Evolutionary conservation across 139 green algal genomes (phyloP), one percentile per base, ranked within the genome.

Genomic region (Volvox africanus): DNA sequence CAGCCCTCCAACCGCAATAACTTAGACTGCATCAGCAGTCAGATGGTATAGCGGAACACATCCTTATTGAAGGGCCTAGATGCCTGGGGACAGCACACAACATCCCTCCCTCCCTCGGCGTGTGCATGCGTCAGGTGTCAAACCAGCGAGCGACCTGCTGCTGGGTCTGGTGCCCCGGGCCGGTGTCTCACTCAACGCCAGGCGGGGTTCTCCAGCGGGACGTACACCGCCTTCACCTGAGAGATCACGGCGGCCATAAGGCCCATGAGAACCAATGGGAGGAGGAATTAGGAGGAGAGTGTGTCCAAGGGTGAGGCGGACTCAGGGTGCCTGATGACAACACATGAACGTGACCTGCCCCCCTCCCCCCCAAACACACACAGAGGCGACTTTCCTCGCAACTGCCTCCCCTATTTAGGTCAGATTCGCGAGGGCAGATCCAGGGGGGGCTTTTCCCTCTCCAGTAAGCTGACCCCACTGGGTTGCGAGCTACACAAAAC

Each of bases 161-260:
- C n/a, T n/a, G 65, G 65, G 65, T 73, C 65, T 30, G 65, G 2
- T 28, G 19, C 62, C 65, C 2, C 3, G 24, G 16, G 21, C 9
- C 24, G 5, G 21, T 28, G 65, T 81, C 30, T 61, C 32, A 17
- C 75, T 81, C 20, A 94, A 30, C 86, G 80, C 92, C 92, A 94
- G 80, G 92, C 89, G 16, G 92, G 81, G 24, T 92, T 88, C 26
- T 91, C 82, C 76, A 96, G 93, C 0, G 92, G 94, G 81, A 93
- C 65, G 61, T 93, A 93, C 2, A 96, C 93, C 26, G 90, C 80
- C 93, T 96, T 96, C 62, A 94, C 90, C 94, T 95, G 92, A 55
- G 21, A 2, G 5, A 19, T 69, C 62, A 17, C 11, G 65, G 24
- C 2, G 24, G 21, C 65, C 65, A 28, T 30, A 30, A 5, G 65